A percentile compares a stretch with the other conserved stretches of the same genome.
Evolutionary conservation across 2,329 filamentous ascomycete genomes (phyloP).

Genomic region (Pezizomycotina sp.): DNA sequence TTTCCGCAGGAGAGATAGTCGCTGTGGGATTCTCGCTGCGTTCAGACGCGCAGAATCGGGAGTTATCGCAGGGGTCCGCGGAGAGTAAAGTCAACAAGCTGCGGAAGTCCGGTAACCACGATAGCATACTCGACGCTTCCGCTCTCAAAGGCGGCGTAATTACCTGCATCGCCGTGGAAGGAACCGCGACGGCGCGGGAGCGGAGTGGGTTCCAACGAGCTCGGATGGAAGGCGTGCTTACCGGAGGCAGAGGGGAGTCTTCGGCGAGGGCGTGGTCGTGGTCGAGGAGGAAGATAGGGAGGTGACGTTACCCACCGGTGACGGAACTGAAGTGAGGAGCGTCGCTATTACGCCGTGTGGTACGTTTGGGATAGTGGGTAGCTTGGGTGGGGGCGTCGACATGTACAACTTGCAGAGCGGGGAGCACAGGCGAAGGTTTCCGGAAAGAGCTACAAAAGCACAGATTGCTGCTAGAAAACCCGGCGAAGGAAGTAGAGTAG

Average conservation of each 20-base stretch:
- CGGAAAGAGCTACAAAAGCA: constrained; percentile 56
- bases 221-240: constrained; percentile 93
- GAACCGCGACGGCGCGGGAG: constrained; percentile 75
- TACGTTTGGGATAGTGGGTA: constrained; percentile 83
- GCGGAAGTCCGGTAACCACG: constrained; percentile 55
- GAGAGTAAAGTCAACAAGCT: constrained; percentile 46
- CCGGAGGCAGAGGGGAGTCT: constrained; percentile 70
- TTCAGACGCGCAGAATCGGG: constrained; percentile 80
- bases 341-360: constrained; percentile 83
- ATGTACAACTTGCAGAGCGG: constrained; percentile 97
- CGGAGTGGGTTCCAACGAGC: constrained; percentile 39
- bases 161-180: constrained; percentile 73
- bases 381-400: constrained; percentile 64
- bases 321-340: constrained; percentile 65
- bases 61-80: constrained; percentile 63
- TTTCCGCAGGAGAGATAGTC: constrained; percentile 75
- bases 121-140: constrained; percentile 39
- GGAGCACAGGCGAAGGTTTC: constrained; percentile 71
- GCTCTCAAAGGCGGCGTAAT: constrained; percentile 77
- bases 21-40: constrained; percentile 89
- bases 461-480: constrained; percentile 34
- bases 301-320: constrained; percentile 79
- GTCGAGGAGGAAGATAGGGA: constrained; percentile 75
- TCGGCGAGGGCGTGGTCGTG: constrained; percentile 81
- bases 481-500: constrained; percentile 18